Base-by-base conservation (phyloP, 176 grass and related monocot species). In the Oryza australiensis region DNA sequence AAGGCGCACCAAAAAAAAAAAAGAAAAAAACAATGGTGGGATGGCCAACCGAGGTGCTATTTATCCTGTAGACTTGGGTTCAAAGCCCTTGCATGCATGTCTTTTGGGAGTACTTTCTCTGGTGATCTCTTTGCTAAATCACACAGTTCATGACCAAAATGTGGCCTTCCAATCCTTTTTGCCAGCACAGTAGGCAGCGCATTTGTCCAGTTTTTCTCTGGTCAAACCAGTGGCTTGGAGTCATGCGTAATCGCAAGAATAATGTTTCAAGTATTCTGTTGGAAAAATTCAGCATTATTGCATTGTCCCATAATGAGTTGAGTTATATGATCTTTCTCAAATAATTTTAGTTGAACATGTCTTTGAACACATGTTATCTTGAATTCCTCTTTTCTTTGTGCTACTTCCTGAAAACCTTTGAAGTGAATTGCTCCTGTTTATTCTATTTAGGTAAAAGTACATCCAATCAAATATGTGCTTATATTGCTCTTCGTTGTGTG, bases 401-500 rank as follows among this genome's bases (percentile, higher is more conserved):
- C 41, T 76, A 69, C 28, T 30, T n/a, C 40, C 12, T 73, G 23
- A 86, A 30, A 75, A 68, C 20, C 26, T 66, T 67, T 73, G 26
- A 81, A 75, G 26, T 34, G 22, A 85, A 67, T 63, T n/a, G 45
- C 55, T 83, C 18, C 15, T 62, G 0, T 79, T 60, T 28, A 59
- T 74, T 59, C 8, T 74, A 79, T 79, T 79, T 77, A 23, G 20
- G 33, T 72, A 32, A 83, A 49, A 10, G 22, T 73, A 26, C 55
- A 81, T 45, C 33, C 33, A 72, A 77, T 59, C 18, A 22, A 76
- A 38, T 85, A 42, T 51, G 3, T 72, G 51, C 42, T 78, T 78
- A 80, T 70, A 72, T 86, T 84, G 37, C 34, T 38, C 14, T 82
- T 82, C 10, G 72, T 71, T 77, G 48, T 23, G 48, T 84, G 9